phyloP scores from a whole-genome alignment of 306 rosid genomes.

The Quercus agrifolia region DNA sequence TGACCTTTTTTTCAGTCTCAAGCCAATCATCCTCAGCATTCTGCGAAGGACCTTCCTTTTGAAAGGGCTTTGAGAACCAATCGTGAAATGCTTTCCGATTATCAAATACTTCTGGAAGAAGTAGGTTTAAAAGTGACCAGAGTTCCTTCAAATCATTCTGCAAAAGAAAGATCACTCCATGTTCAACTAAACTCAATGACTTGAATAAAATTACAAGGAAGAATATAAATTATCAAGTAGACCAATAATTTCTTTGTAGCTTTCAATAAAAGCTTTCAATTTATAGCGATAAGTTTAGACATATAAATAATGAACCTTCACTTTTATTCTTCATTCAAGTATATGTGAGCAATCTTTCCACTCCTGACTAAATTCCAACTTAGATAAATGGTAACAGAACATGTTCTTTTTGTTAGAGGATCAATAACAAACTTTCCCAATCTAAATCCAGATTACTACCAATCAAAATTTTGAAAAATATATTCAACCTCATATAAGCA shows the following conservation, averaged over 20 bases:
- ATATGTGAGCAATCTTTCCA: not conserved
- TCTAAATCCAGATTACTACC: not conserved
- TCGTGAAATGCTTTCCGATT: slow-evolving; percentile 96
- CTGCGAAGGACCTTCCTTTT: slow-evolving; percentile 76
- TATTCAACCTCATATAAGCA: not conserved
- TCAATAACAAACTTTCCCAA: not conserved
- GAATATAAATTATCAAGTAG: slow-evolving; percentile 2
- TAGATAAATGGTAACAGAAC: not conserved
- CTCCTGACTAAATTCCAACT: not conserved
- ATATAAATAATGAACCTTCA: not conserved
- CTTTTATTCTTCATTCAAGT: not conserved
- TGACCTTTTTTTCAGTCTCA: slow-evolving; percentile 96
- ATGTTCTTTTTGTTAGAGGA: not conserved
- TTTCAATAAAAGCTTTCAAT: not conserved
- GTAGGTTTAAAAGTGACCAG: slow-evolving; percentile 96
- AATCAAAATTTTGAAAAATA: not conserved
- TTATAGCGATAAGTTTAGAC: not conserved
- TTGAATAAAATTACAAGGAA: not conserved
- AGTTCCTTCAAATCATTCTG: slow-evolving; percentile 99
- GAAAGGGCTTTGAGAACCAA: slow-evolving; percentile 98
- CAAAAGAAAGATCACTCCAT: slow-evolving; percentile 29
- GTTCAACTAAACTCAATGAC: slow-evolving; percentile 11
- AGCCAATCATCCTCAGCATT: slow-evolving; percentile 96
- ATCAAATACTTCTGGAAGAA: slow-evolving; percentile 98
- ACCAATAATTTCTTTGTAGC: not conserved